Evolutionary conservation across 345 rosid genomes (phyloP), one percentile per base, ranked within the genome.

Genomic region (Syzygium aromaticum): DNA sequence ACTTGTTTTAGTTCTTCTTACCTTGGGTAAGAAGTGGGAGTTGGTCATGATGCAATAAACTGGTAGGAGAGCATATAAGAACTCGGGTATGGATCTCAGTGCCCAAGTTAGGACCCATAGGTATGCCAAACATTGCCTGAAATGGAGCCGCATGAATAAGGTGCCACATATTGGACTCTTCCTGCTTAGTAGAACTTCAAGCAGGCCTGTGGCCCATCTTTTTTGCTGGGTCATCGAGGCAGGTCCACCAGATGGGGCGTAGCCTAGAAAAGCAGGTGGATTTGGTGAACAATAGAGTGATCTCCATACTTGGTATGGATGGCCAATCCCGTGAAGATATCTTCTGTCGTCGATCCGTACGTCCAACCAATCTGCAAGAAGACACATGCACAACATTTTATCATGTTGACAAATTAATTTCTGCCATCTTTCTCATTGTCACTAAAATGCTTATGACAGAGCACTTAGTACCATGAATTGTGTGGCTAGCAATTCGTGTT

Each of bases 151-250:
- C 1, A 87, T 87, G 0, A 61, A 46, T 63, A 92, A 15, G 33
- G 84, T 49, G n/a, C 59, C 91, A 28, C 56, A 8, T 11, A 94
- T 86, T 0, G 95, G 96, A 88, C 33, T 92, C n/a, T 52, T 87
- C 57, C 78, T 88, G 88, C 88, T 88, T 38, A 94, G 51, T 78
- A 94, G 86, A 64, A 92, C 57, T 89, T 96, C 96, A 6, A 93
- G 92, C 25, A 93, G 6, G 4, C 96, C 95, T 0, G 94, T 92
- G 25, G 91, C 89, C 98, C 98, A 97, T 77, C 98, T 90, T 86
- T 93, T 94, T 46, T 88, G 92, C 63, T 93, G 97, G 57, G 80
- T 59, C 94, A 95, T 82, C 1, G 89, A 77, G 12, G 77, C 88
- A 0, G 95, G 92, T 6, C 92, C 93, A 27, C 89, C 88, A 0